phyloP scores from a whole-genome alignment of 257 asterid genomes.

The Coffea canephora region DNA sequence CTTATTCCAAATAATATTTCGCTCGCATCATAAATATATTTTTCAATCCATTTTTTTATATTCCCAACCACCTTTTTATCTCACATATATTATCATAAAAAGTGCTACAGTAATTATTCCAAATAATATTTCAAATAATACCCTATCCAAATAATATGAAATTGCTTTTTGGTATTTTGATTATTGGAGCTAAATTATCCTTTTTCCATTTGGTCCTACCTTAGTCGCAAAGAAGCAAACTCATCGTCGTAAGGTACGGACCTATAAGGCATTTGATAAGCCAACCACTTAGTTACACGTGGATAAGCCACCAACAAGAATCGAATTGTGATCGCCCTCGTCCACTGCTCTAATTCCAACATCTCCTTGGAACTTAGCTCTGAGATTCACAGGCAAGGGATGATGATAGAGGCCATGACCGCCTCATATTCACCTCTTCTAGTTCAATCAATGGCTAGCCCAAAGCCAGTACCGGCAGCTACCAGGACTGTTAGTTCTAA shows the following conservation, averaged over 20 bases:
- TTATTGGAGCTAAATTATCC: no score
- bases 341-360: constrained; percentile 6
- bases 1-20: no score
- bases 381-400: constrained; percentile 5
- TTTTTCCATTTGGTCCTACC: no score
- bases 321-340: constrained; percentile 5
- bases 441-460: constrained; percentile 69
- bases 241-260: neutral
- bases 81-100: no score
- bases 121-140: no score
- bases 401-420: constrained; percentile 34
- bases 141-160: no score
- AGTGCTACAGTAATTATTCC: no score
- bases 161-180: no score
- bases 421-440: constrained; percentile 46
- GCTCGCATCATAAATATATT: no score
- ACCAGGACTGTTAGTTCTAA: constrained; percentile 52
- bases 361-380: constrained; percentile 3
- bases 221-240: neutral
- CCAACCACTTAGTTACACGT: constrained; percentile 37
- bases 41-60: no score
- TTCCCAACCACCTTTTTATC: no score
- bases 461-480: constrained; percentile 48
- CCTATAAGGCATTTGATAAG: neutral
- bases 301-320: constrained; percentile 13